These are phyloP conservation scores for Yarrowia bubula DNA, from an alignment of 805 yeast species.

Conservation along the genomic window DNA sequence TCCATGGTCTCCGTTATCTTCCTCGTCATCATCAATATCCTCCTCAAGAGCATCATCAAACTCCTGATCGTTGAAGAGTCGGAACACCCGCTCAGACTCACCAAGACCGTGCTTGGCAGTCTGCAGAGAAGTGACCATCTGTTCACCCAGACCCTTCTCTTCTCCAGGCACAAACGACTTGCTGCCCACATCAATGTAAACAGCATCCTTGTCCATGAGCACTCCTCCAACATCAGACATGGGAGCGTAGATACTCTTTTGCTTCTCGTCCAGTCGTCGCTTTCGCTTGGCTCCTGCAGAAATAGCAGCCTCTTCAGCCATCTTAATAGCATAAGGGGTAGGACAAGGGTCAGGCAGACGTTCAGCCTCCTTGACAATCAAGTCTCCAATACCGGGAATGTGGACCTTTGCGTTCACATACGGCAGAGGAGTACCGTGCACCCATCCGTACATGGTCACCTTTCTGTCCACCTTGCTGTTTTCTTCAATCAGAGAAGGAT, in stretches of 20 bases:
- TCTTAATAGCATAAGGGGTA: slow-evolving; percentile 88
- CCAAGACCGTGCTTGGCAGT: slow-evolving; percentile 58
- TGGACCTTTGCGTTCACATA: slow-evolving; percentile 71
- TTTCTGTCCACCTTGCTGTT: slow-evolving; percentile 84
- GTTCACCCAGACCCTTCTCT: slow-evolving; percentile 81
- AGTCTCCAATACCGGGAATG: slow-evolving; percentile 94
- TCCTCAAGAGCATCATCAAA: slow-evolving; percentile 46
- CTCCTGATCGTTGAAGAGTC: slow-evolving; percentile 60
- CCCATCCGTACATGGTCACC: slow-evolving; percentile 87
- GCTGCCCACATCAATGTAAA: slow-evolving; percentile 77
- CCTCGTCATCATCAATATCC: slow-evolving; percentile 43
- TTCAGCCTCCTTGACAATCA: slow-evolving; percentile 70
- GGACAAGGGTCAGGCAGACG: slow-evolving; percentile 98
- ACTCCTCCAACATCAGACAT: slow-evolving; percentile 99
- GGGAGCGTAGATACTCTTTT: slow-evolving; percentile 94
- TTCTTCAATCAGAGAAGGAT: slow-evolving; percentile 74
- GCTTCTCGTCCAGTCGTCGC: slow-evolving; percentile 89
- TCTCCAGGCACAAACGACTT: slow-evolving; percentile 57
- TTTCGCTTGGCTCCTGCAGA: slow-evolving; percentile 56
- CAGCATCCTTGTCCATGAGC: slow-evolving; percentile 94
- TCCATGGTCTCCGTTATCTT: slow-evolving; percentile 50
- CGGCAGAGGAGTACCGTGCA: slow-evolving; percentile 89
- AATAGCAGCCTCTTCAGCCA: slow-evolving; percentile 65
- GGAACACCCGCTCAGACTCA: slow-evolving; percentile 62
- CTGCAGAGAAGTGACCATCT: slow-evolving; percentile 78